These are phyloP conservation scores for Amanita pseudoporphyria DNA, from an alignment of 768 basidiomycete genomes.

Conservation along the genomic window DNA sequence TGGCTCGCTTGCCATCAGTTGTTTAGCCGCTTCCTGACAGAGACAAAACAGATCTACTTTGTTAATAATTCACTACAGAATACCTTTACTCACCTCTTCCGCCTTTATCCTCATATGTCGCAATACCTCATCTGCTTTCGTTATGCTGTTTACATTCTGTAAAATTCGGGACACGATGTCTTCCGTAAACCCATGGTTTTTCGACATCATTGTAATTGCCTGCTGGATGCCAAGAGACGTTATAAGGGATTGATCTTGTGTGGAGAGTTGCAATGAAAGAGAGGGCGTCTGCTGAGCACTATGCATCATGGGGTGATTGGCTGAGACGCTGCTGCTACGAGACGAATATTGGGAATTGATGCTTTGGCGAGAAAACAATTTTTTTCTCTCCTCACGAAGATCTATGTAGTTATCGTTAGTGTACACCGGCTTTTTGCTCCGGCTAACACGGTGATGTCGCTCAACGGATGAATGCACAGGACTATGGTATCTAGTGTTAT, in stretches of 20 bases:
- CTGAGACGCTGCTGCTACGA: background rate
- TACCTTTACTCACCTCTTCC: conserved; percentile 13
- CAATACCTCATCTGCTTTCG: conserved; percentile 28
- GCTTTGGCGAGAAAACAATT: background rate
- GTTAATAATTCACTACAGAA: background rate
- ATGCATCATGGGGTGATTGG: background rate
- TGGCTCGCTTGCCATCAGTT: background rate
- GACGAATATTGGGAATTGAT: background rate
- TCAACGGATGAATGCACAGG: background rate
- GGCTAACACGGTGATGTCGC: background rate
- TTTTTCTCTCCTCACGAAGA: conserved; percentile 1
- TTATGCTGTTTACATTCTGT: conserved; percentile 21
- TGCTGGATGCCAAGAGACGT: conserved; percentile 13
- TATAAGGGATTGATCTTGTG: conserved; percentile 5
- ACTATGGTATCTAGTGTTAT: background rate
- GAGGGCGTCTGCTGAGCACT: background rate
- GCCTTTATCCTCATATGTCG: conserved; percentile 27
- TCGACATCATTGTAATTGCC: conserved; percentile 30
- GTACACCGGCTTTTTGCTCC: background rate
- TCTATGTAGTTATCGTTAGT: background rate
- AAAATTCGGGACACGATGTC: conserved; percentile 32
- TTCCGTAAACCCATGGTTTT: conserved; percentile 33
- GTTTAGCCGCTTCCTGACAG: conserved; percentile 1
- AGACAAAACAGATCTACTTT: background rate
- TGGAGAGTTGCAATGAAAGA: conserved; percentile 1